Conservation (phyloP, 2,329 filamentous ascomycete species). For the Pseudopyricularia cyperi region DNA sequence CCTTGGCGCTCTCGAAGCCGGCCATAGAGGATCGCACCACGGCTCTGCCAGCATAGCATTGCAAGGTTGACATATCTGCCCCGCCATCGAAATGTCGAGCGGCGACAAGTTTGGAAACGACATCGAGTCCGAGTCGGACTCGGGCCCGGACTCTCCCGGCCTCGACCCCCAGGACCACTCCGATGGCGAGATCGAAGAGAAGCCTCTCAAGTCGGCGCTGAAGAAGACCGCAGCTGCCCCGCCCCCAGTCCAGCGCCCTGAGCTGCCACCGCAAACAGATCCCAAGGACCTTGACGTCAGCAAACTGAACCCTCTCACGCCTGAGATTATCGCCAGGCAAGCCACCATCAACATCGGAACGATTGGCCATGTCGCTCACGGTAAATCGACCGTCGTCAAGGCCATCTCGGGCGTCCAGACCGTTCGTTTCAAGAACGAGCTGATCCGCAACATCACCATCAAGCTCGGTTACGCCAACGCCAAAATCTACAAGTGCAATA, state of each 20-base stretch:
- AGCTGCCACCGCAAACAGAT: conserved; percentile 77
- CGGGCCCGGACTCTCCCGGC: conserved; percentile 46
- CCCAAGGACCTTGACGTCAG: conserved; percentile 77
- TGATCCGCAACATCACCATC: conserved; percentile 98
- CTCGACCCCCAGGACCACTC: conserved; percentile 44
- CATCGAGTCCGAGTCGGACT: conserved; percentile 59
- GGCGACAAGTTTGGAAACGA: conserved; percentile 58
- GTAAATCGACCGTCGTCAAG: conserved; percentile 97
- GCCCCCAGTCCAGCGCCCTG: conserved; percentile 38
- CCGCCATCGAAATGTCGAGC: conserved; percentile 30
- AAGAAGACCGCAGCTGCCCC: conserved; percentile 59
- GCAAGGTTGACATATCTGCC: background rate
- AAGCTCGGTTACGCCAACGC: conserved; percentile 99
- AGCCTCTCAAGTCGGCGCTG: conserved; percentile 70
- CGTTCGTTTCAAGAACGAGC: conserved; percentile 98
- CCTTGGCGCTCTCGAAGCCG: background rate
- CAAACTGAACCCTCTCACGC: conserved; percentile 70
- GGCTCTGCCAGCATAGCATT: background rate
- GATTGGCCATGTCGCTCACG: conserved; percentile 97
- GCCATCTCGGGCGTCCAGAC: conserved; percentile 98
- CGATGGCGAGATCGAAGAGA: conserved; percentile 45
- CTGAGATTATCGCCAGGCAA: conserved; percentile 94
- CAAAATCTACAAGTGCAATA: conserved; percentile 99
- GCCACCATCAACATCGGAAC: conserved; percentile 99
- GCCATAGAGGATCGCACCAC: background rate